Base-by-base conservation (phyloP, 345 rosid species). In the Camelina sativa region DNA sequence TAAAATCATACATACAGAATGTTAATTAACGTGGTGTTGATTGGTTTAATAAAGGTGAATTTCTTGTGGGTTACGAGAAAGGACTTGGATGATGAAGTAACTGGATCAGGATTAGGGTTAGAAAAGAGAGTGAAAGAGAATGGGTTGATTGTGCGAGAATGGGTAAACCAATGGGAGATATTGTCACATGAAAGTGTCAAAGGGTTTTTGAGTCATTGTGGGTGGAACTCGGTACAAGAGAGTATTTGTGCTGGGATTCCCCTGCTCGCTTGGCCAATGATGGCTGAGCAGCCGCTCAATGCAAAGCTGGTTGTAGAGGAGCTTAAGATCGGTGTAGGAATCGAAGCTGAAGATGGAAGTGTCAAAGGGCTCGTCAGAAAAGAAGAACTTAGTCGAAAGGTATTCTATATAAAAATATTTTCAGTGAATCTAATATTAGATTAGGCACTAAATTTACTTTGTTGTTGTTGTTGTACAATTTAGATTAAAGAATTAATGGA, bases 221-320 rank as follows among this genome's bases (percentile, higher is more conserved):
- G 96, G 7, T 89, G 96, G 97, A 91, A 89, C 71, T 91, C 97
- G 1, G 80, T 73, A 6, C 28, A 81, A 66, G 96, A 91, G 74
- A 85, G 90, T 76, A 72, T 91, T 52, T 80, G 88, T 23, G 86
- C 80, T 0, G 91, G 84, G 2, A 84, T 88, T 8, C 93, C 93
- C 0, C 80, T 91, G 28, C 82, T 91, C 1, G 89, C 85, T 13
- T 87, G 91, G 96, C 90, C 97, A 0, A 74, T 85, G 90, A 79
- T 82, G 84, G 96, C 90, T 0, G 93, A 89, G 20, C 91, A 91
- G 75, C 88, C 83, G 0, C 53, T 85, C 70, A 92, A 88, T 64
- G 88, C 89, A 1, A 85, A 78, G 64, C 57, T 86, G 80, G 77
- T 88, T 15, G 87, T 20, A 55, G 96, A 91, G 43, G 96, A 88